Conservation (phyloP, 257 asterid species). For the Solanum sitiens region DNA sequence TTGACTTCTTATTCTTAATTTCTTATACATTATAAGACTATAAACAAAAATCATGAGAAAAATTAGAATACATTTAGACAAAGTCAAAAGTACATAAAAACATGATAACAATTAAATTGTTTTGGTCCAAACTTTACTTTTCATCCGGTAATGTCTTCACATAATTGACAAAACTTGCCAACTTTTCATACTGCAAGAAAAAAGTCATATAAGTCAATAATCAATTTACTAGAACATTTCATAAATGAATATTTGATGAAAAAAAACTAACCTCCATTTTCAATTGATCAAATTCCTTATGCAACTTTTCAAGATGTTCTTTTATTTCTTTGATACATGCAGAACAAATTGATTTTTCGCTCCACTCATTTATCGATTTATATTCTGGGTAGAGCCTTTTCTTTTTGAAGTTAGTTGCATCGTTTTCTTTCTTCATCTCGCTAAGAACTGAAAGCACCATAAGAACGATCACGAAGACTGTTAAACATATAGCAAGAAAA, state of each 20-base stretch:
- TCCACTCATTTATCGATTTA: neutral
- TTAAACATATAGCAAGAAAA: neutral
- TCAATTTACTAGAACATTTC: neutral
- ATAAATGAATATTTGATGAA: neutral
- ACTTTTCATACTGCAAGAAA: neutral
- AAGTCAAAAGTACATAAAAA: neutral
- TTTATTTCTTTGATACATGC: neutral
- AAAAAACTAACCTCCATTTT: neutral
- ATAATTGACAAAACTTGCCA: neutral
- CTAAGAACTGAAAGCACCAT: neutral
- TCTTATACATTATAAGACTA: neutral
- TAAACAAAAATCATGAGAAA: neutral
- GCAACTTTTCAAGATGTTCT: neutral
- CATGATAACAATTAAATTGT: neutral
- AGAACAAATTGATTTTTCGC: neutral
- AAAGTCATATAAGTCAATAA: neutral
- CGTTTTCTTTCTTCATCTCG: neutral
- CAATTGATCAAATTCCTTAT: neutral
- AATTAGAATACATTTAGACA: neutral
- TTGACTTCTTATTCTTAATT: neutral
- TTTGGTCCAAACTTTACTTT: neutral
- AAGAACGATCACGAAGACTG: neutral
- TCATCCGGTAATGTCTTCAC: neutral
- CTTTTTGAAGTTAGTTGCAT: neutral
- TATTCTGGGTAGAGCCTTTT: neutral